phyloP scores from a whole-genome alignment of 768 basidiomycete genomes.

The Lentinula guzmanii region DNA sequence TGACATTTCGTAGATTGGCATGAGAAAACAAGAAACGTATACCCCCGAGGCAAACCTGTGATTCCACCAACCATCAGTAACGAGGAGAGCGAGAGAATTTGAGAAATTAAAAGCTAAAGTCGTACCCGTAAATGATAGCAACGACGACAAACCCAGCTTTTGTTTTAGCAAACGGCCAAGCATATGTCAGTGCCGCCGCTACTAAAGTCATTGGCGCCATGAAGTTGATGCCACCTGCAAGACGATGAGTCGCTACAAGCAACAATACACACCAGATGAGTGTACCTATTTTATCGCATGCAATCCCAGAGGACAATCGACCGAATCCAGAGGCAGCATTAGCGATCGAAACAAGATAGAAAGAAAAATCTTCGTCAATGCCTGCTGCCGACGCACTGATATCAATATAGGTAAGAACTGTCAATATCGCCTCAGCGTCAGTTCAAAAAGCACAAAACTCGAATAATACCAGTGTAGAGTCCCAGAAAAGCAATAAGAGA shows the following conservation, averaged over 20 bases:
- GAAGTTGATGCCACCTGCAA: slow-evolving; percentile 58
- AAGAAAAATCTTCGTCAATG: slow-evolving; percentile 25
- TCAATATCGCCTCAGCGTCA: background rate
- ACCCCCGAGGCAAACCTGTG: slow-evolving; percentile 43
- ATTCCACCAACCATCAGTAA: background rate
- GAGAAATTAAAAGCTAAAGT: background rate
- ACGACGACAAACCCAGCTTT: slow-evolving; percentile 28
- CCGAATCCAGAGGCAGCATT: slow-evolving; percentile 42
- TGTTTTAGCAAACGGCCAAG: slow-evolving; percentile 61
- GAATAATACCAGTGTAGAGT: slow-evolving; percentile 49
- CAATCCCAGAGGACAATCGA: slow-evolving; percentile 44
- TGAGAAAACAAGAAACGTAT: slow-evolving; percentile 38
- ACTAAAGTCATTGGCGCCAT: slow-evolving; percentile 57
- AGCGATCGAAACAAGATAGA: slow-evolving; percentile 42
- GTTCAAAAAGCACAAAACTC: background rate
- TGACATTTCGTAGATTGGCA: slow-evolving; percentile 47
- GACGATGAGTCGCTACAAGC: background rate
- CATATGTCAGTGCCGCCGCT: slow-evolving; percentile 55
- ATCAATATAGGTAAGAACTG: slow-evolving; percentile 52
- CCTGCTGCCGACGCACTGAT: slow-evolving; percentile 30
- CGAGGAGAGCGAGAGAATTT: no score
- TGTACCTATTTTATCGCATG: slow-evolving; percentile 52
- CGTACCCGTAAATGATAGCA: slow-evolving; percentile 4
- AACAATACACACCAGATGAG: slow-evolving; percentile 1
- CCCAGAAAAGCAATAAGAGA: slow-evolving; percentile 58